Evolutionary conservation across 164 flowering plant genomes (phyloP), one percentile per base, ranked within the genome.

Genomic region (Cinnamomum micranthum): DNA sequence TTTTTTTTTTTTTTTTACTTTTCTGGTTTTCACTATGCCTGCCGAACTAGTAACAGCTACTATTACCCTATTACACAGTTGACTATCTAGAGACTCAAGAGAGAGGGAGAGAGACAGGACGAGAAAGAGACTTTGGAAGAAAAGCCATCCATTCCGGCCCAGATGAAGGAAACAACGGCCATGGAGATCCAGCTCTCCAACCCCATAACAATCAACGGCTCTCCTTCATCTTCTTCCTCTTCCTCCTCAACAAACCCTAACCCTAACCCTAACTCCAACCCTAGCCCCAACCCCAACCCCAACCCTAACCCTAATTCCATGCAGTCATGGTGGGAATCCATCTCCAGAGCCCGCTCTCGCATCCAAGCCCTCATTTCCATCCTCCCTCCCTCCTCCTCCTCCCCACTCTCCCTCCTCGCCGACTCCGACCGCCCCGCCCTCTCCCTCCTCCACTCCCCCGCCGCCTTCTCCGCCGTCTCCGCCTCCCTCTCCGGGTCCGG

Each of bases 311-410:
- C 77, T 5, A 91, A 89, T 68, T 88, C 93, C 0, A 85, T 87
- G 89, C 94, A 87, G 51, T 85, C 94, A 2, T 94, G 97, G 98
- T 94, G 97, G 97, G 98, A 94, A 68, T 87, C 94, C 59, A 83
- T 94, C 74, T 90, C 97, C 85, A 90, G 88, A 74, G 94, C 95
- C 50, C 93, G 98, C 13, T 66, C 90, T 3, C 89, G 90, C 73
- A 90, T 94, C 85, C 89, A 88, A 66, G 73, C 85, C 47, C 94
- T 94, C 64, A 82, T 93, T 69, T 75, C 91, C 23, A 77, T 92
- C 75, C 81, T 91, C 73, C 72, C 72, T 13, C 58, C 55, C 6
- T 79, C 92, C 2, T 52, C 85, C 50, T 72, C 82, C 63, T 31
- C 51, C 4, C 70, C 85, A 14, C 82, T 92, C 74, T 85, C 92